Evolutionary conservation across 257 asterid species (phyloP), one percentile per base, ranked within the genome.

Genomic region (Galeopsis tetrahit): DNA sequence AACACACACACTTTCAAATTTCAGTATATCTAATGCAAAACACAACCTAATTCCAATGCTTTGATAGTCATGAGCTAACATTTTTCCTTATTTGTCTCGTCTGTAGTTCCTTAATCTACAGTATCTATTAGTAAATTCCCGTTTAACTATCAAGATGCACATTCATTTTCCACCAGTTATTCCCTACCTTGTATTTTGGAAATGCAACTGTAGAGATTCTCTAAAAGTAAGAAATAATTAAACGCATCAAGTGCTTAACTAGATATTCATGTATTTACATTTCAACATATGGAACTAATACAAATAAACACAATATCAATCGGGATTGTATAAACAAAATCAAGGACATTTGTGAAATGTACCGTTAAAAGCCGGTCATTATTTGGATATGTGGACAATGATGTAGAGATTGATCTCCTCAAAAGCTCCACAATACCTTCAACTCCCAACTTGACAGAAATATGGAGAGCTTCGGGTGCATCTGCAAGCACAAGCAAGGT

Each of bases 391-490:
- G 91, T 90, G 71, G 94, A 92, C 80, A 95, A 53, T 72, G 96
- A 85, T 14, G 92, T 72, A 63, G 94, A 92, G 76, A 92, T 89
- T 68, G 98, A 89, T 84, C 92, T 88, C 84, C 85, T 87, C 87
- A 92, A 79, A 71, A 95, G 89, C 75, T 90, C 91, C 76, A 89
- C 79, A 74, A 95, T 85, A 63, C 98, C 98, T 79, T 95, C 98
- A 76, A 92, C 89, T 34, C 99, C 96, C 81, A 95, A 84, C 83
- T 90, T 92, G 78, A 92, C 96, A 67, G 98, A 90, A 66, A 90
- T 86, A 84, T 92, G 91, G 74, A 95, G 82, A 40, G 96, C 98
- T 90, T 95, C 99, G 57, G 99, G 88, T 72, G 95, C 98, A 84
- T 95, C 97, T 65, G 97, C 98, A 59, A 90, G 96, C 84, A 90